Evolutionary conservation across 371 early-diverging fungal species (phyloP).

Genomic region (Haplosporangium sp.): DNA sequence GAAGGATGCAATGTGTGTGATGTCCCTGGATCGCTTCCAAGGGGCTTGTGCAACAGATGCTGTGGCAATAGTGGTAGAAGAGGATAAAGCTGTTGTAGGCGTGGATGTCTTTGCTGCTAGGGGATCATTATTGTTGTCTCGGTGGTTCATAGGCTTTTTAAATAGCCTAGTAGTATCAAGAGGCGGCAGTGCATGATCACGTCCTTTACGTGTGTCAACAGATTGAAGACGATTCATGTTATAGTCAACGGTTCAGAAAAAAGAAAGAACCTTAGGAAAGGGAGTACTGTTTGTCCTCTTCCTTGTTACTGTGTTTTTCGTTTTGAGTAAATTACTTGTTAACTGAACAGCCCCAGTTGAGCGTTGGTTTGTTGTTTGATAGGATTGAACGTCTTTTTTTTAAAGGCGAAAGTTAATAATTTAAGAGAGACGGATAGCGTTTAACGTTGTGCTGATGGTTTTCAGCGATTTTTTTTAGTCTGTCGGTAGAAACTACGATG

Average conservation of each 20-base stretch:
- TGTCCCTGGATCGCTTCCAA: conserved; percentile 1
- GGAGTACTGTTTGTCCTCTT: too few relatives aligned
- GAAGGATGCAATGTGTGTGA: neutral
- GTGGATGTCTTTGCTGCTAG: neutral
- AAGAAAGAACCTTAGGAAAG: neutral
- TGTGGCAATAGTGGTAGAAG: neutral
- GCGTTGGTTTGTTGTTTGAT: neutral
- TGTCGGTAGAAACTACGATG: neutral
- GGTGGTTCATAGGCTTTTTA: neutral
- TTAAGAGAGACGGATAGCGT: neutral
- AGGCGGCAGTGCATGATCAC: neutral
- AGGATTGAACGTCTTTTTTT: neutral
- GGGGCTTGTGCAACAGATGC: neutral
- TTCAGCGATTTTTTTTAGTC: neutral
- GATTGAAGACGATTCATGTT: neutral
- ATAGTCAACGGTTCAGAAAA: neutral
- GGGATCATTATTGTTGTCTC: neutral
- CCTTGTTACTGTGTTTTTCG: neutral
- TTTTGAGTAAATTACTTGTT: neutral
- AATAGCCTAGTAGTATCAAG: neutral
- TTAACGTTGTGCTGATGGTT: neutral
- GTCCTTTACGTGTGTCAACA: neutral
- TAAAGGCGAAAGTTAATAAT: neutral
- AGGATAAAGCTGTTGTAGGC: neutral
- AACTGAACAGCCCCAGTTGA: neutral